Evolutionary conservation across 176 grass and related monocot species (phyloP).

Genomic region (Olyra latifolia): DNA sequence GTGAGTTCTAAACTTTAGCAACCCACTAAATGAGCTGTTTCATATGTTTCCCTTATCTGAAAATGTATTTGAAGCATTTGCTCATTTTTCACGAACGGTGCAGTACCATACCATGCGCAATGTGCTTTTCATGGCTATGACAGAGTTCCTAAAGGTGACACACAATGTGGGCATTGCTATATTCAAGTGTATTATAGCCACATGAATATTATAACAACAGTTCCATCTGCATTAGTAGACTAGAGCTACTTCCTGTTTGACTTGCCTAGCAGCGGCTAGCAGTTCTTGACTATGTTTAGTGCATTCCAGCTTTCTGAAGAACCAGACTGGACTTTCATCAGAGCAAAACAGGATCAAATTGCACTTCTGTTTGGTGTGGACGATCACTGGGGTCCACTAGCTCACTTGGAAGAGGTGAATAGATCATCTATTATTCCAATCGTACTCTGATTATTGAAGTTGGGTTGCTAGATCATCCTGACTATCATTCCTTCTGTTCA

Average conservation of each 20-base stretch:
- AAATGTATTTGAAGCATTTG: constrained; percentile 21
- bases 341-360: constrained; percentile 57
- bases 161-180: background rate
- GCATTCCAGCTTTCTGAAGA: constrained; percentile 61
- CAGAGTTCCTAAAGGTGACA: constrained; percentile 80
- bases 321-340: constrained; percentile 80
- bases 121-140: constrained; percentile 95
- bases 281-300: constrained; percentile 28
- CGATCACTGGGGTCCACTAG: constrained; percentile 90
- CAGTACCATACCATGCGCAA: constrained; percentile 92
- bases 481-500: background rate
- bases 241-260: constrained; percentile 13
- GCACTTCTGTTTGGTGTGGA: constrained; percentile 74
- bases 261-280: constrained; percentile 3
- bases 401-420: constrained; percentile 80
- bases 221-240: background rate
- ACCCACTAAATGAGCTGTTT: background rate
- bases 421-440: constrained; percentile 14
- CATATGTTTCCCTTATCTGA: constrained; percentile 1
- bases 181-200: background rate
- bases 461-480: background rate
- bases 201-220: background rate
- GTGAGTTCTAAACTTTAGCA: constrained; percentile 43
- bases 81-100: constrained; percentile 25
- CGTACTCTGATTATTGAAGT: background rate